Evolutionary conservation across 1,284 basidiomycete genomes (phyloP).

Genomic region (Serendipita sp.): DNA sequence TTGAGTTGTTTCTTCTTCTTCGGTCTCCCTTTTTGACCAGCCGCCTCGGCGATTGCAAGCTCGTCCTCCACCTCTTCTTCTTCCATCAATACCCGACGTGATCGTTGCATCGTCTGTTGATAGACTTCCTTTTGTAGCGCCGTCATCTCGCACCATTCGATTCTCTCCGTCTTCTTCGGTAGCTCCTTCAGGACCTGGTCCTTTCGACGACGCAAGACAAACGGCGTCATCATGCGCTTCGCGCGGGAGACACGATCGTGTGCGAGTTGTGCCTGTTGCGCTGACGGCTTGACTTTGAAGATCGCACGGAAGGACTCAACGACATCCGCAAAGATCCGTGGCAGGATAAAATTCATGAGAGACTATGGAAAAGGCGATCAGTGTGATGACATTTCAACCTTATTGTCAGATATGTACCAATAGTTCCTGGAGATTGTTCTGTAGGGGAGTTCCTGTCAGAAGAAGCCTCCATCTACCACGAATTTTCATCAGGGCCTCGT

Average conservation of each 20-base stretch:
- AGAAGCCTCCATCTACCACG: constrained; percentile 81
- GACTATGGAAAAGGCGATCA: constrained; percentile 39
- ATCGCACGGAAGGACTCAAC: constrained; percentile 76
- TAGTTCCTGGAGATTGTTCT: constrained; percentile 85
- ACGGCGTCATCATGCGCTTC: constrained; percentile 98
- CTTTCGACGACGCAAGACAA: constrained; percentile 90
- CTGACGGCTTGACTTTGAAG: constrained; percentile 90
- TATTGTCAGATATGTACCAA: constrained; percentile 41
- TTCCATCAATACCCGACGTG: constrained; percentile 69
- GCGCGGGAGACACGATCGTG: constrained; percentile 85
- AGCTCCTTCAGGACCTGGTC: constrained; percentile 89
- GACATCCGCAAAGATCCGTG: constrained; percentile 67
- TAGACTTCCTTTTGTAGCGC: constrained; percentile 73
- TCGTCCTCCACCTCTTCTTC: constrained; percentile 18
- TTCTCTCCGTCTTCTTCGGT: constrained; percentile 80
- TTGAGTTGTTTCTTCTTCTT: constrained; percentile 19
- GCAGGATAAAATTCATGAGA: constrained; percentile 95
- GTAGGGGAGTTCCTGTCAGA: constrained; percentile 90
- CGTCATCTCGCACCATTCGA: constrained; percentile 93
- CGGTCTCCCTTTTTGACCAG: constrained; percentile 14
- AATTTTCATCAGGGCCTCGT: constrained; percentile 77
- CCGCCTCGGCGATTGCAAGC: constrained; percentile 25
- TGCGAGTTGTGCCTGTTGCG: constrained; percentile 73
- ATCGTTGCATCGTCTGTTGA: constrained; percentile 69
- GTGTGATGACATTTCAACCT: background rate